Conservation (phyloP, 345 rosid species). For the Gossypium raimondii region DNA sequence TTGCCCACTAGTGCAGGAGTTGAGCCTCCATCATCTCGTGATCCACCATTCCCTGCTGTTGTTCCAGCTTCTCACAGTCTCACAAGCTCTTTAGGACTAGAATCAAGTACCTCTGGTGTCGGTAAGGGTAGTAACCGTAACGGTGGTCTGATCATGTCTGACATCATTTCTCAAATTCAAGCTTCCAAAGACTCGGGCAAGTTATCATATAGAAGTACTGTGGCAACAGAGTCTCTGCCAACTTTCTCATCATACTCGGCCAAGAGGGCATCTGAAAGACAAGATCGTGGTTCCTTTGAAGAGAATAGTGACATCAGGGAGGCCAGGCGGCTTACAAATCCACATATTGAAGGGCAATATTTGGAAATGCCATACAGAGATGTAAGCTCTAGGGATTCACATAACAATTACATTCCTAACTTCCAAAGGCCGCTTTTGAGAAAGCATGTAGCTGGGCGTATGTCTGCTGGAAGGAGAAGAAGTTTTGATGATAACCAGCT, state of each 20-base stretch:
- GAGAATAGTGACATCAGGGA: conserved; percentile 64
- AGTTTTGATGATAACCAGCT: conserved; percentile 95
- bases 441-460: conserved; percentile 74
- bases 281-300: conserved; percentile 67
- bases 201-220: conserved; percentile 50
- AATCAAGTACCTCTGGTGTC: conserved; percentile 47
- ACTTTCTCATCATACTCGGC: conserved; percentile 61
- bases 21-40: conserved; percentile 99
- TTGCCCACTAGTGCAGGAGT: conserved; percentile 98
- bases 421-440: conserved; percentile 95
- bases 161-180: conserved; percentile 86
- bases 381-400: conserved; percentile 64
- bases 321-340: conserved; percentile 52
- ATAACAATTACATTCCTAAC: conserved; percentile 72
- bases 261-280: conserved; percentile 68
- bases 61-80: conserved; percentile 70
- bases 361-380: conserved; percentile 58
- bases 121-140: conserved; percentile 61
- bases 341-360: conserved; percentile 70
- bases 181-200: conserved; percentile 92
- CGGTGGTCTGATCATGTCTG: conserved; percentile 86
- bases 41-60: conserved; percentile 80
- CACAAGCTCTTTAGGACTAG: conserved; percentile 43
- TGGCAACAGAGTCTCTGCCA: conserved; percentile 60
- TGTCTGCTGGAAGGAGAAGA: conserved; percentile 81